A percentile compares a stretch with the other conserved stretches of the same genome.
Evolutionary conservation across 305 asterid species (phyloP).

Genomic region (Plantago coronopus): DNA sequence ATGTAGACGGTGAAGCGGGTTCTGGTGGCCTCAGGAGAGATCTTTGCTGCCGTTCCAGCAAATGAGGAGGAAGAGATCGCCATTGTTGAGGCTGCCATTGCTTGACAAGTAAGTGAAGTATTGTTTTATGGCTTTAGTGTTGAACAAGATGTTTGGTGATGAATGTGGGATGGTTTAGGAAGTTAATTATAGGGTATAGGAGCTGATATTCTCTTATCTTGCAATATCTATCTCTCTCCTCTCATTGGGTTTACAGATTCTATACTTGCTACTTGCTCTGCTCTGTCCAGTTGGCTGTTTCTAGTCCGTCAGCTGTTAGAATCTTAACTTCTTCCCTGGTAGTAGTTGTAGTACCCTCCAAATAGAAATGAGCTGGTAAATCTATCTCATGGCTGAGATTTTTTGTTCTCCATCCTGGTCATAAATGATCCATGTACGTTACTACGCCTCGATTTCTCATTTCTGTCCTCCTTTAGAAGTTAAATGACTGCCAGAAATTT

Average conservation of each 20-base stretch:
- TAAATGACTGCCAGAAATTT: too few species aligned
- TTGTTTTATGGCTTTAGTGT: constrained; percentile 4
- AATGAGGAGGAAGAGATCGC: constrained; percentile 47
- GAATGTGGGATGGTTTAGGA: not conserved
- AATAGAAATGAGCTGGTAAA: not conserved
- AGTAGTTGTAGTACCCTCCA: not conserved
- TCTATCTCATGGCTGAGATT: constrained; percentile 1
- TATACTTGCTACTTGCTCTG: not conserved
- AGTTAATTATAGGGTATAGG: constrained; percentile 14
- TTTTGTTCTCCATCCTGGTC: not conserved
- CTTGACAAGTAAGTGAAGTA: constrained; percentile 4
- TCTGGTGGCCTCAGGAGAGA: constrained; percentile 35
- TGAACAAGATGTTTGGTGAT: constrained; percentile 1
- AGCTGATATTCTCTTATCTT: constrained; percentile 20
- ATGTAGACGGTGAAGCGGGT: constrained; percentile 25
- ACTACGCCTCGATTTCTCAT: too few species aligned
- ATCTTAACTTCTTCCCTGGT: not conserved
- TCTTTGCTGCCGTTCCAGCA: constrained; percentile 39
- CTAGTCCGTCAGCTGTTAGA: constrained; percentile 5
- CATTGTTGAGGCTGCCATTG: constrained; percentile 44
- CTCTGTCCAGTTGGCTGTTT: constrained; percentile 12
- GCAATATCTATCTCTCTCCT: constrained; percentile 20
- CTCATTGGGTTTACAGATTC: constrained; percentile 23
- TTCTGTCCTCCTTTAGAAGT: too few species aligned
- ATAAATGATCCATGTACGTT: not conserved